Conservation (phyloP, 176 grass and related monocot genomes). For the Puccinellia tenuiflora region DNA sequence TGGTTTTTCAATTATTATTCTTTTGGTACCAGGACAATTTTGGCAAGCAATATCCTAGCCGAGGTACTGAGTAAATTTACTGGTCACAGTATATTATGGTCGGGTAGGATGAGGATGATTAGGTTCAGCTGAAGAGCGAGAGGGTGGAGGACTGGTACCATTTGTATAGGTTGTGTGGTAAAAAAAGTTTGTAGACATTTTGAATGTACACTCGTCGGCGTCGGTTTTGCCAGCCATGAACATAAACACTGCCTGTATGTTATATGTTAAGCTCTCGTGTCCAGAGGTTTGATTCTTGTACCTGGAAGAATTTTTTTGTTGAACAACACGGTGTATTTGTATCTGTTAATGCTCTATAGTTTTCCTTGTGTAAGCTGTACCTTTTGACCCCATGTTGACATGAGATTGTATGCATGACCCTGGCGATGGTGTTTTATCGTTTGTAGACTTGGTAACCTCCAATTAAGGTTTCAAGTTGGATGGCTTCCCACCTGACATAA, state of each 20-base stretch:
- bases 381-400: background rate
- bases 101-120: constrained; percentile 21
- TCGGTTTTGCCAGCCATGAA: constrained; percentile 11
- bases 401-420: background rate
- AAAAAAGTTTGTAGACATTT: constrained; percentile 26
- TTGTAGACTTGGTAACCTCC: background rate
- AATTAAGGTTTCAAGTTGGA: too few relatives aligned
- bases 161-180: constrained; percentile 47
- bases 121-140: constrained; percentile 10
- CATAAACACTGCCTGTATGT: constrained; percentile 9
- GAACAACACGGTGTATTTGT: background rate
- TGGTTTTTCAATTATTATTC: constrained; percentile 37
- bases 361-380: background rate
- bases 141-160: constrained; percentile 28
- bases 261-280: background rate
- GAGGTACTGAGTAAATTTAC: constrained; percentile 10
- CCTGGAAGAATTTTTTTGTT: background rate
- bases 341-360: background rate
- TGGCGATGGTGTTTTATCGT: background rate
- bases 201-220: constrained; percentile 22
- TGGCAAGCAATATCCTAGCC: constrained; percentile 25
- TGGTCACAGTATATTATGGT: background rate
- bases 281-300: background rate
- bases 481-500: too few relatives aligned
- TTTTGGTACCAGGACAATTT: constrained; percentile 49